Evolutionary conservation across 2,329 filamentous ascomycete genomes (phyloP).

Genomic region (Phoma sp.): DNA sequence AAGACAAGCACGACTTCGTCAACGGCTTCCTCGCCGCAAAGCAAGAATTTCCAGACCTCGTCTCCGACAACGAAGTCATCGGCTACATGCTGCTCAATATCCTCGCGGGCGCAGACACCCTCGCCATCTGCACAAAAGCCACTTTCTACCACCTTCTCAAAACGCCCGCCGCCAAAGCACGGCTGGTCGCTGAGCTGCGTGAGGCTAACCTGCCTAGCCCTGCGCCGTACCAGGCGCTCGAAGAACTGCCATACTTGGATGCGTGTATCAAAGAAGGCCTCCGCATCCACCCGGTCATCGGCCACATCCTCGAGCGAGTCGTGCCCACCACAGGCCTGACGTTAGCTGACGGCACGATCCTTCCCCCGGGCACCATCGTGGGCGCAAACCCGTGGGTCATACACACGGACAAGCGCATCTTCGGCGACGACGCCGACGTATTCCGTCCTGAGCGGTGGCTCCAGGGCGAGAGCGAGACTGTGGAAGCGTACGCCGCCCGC

Average conservation of each 20-base stretch:
- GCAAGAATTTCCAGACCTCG: constrained; percentile 23
- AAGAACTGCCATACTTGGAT: constrained; percentile 53
- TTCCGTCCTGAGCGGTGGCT: constrained; percentile 48
- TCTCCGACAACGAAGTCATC: constrained; percentile 41
- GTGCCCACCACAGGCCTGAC: constrained; percentile 33
- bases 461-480: constrained; percentile 19
- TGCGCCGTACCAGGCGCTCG: constrained; percentile 26
- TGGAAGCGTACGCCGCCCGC: constrained; percentile 26
- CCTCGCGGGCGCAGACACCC: constrained; percentile 43
- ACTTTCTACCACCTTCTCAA: constrained; percentile 38
- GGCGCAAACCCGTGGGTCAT: constrained; percentile 44
- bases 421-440: constrained; percentile 25
- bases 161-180: constrained; percentile 26
- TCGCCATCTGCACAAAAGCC: constrained; percentile 35
- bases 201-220: constrained; percentile 26
- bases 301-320: constrained; percentile 42
- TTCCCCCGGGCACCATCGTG: constrained; percentile 43
- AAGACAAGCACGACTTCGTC: constrained; percentile 32
- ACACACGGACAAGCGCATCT: constrained; percentile 29
- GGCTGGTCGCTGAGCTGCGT: constrained; percentile 35
- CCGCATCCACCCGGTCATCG: constrained; percentile 52
- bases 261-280: constrained; percentile 58
- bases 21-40: constrained; percentile 32
- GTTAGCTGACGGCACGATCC: constrained; percentile 29
- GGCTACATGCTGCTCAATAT: constrained; percentile 45